Evolutionary conservation across 108 stramenopile genomes (phyloP).

Genomic region (Conticribra weissflogii): DNA sequence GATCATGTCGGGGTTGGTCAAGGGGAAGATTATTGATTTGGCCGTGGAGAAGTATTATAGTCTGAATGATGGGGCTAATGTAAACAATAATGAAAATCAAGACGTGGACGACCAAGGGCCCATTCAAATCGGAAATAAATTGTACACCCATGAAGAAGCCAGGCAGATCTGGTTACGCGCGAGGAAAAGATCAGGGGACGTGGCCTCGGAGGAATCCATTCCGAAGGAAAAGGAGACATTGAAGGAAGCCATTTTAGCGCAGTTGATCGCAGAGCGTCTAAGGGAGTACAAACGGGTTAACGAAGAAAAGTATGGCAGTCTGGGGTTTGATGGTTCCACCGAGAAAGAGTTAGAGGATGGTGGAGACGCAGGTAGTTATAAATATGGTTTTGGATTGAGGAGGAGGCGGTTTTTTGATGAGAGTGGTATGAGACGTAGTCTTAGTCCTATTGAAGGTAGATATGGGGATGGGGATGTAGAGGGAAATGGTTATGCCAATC

Average conservation of each 20-base stretch:
- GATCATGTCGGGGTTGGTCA: not conserved
- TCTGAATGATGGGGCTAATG: not conserved
- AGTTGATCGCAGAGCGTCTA: not conserved
- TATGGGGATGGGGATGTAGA: too few relatives aligned
- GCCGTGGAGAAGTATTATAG: too few relatives aligned
- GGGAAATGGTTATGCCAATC: too few relatives aligned
- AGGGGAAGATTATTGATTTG: not conserved
- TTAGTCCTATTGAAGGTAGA: too few relatives aligned
- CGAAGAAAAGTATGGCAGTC: not conserved
- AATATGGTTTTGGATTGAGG: too few relatives aligned
- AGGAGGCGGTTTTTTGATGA: too few relatives aligned
- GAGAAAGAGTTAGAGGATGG: not conserved
- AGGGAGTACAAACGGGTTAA: not conserved
- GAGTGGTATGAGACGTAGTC: too few relatives aligned
- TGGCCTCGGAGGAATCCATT: not conserved
- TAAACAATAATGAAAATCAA: not conserved
- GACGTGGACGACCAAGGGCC: conserved; percentile 22
- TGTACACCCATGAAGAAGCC: conserved; percentile 26
- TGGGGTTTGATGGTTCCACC: too few relatives aligned
- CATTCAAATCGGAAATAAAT: conserved; percentile 30
- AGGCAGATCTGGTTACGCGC: conserved; percentile 15
- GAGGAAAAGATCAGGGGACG: conserved; percentile 13
- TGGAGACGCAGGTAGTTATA: not conserved
- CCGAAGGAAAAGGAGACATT: conserved; percentile 5
- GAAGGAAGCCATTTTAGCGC: not conserved